Percentiles rank a stretch among this genome's conserved stretches.
Conservation (phyloP, 352 stramenopile genomes). For the Pythium monospermum region DNA sequence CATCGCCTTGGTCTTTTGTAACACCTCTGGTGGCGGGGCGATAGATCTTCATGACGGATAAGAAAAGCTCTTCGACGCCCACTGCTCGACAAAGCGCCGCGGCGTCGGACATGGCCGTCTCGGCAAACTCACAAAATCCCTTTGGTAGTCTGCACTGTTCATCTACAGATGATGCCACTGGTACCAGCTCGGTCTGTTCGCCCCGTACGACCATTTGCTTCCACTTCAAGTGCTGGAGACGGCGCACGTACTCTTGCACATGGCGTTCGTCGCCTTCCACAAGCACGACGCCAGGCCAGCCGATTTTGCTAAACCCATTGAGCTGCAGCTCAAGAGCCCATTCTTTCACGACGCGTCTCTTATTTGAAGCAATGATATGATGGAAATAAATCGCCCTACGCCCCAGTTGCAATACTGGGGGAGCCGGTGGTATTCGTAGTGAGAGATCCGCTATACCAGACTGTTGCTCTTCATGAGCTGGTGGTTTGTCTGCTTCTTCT, state of each 20-base stretch:
- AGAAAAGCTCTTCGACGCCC: conserved; percentile 63
- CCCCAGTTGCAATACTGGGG: conserved; percentile 32
- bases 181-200: conserved; percentile 45
- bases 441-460: background rate
- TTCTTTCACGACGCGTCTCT: conserved; percentile 65
- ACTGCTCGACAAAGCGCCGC: conserved; percentile 38
- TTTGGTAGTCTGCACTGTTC: conserved; percentile 30
- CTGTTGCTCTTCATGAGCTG: background rate
- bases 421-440: background rate
- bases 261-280: conserved; percentile 53
- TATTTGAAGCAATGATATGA: conserved; percentile 74
- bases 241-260: conserved; percentile 64
- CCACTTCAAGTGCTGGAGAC: conserved; percentile 70
- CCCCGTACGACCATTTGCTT: conserved; percentile 80
- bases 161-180: conserved; percentile 20
- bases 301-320: conserved; percentile 74
- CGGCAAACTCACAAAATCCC: conserved; percentile 53
- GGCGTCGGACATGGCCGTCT: conserved; percentile 62
- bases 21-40: background rate
- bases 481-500: background rate
- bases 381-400: conserved; percentile 80
- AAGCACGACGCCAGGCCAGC: conserved; percentile 75
- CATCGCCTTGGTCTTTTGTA: background rate
- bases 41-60: conserved; percentile 83
- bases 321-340: conserved; percentile 66